Percentiles rank a stretch among this genome's conserved stretches.
Conservation (phyloP, 1,139 yeast genomes). For the Sugiyamaella pinicola region DNA sequence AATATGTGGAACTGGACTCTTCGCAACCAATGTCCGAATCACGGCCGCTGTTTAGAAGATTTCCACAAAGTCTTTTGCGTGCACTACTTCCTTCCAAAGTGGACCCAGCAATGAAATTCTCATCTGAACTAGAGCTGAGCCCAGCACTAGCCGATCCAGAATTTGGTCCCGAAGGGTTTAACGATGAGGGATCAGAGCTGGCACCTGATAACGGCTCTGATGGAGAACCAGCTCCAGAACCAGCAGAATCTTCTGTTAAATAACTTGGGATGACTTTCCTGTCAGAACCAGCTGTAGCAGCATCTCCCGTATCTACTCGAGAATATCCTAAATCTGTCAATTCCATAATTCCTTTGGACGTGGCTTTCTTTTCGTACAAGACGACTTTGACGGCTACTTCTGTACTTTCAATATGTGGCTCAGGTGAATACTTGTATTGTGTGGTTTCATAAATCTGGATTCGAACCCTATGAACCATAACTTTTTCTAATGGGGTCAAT, state of each 20-base stretch:
- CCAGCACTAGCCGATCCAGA: slow-evolving; percentile 1
- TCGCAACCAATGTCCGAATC: slow-evolving; percentile 12
- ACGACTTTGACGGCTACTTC: slow-evolving; percentile 38
- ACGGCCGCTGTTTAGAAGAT: slow-evolving; percentile 10
- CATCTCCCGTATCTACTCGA: neutral
- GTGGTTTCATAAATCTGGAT: slow-evolving; percentile 73
- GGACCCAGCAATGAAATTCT: slow-evolving; percentile 8
- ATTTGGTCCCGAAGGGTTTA: neutral
- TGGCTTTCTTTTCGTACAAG: slow-evolving; percentile 34
- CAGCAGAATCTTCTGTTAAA: neutral
- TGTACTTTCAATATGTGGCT: slow-evolving; percentile 33
- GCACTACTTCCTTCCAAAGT: slow-evolving; percentile 1
- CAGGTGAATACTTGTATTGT: slow-evolving; percentile 54
- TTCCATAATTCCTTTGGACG: slow-evolving; percentile 11
- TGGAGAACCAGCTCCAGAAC: neutral
- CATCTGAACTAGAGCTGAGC: slow-evolving; percentile 11
- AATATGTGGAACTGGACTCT: slow-evolving; percentile 10
- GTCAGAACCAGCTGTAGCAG: neutral
- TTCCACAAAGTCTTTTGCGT: slow-evolving; percentile 11
- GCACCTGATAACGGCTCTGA: neutral
- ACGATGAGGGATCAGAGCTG: neutral
- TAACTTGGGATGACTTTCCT: slow-evolving; percentile 1
- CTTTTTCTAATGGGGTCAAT: slow-evolving; percentile 68
- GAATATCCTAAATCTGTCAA: slow-evolving; percentile 4
- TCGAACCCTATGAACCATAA: slow-evolving; percentile 69